Conservation (phyloP, 2,329 filamentous ascomycete genomes). For the Ascochyta pisi region DNA sequence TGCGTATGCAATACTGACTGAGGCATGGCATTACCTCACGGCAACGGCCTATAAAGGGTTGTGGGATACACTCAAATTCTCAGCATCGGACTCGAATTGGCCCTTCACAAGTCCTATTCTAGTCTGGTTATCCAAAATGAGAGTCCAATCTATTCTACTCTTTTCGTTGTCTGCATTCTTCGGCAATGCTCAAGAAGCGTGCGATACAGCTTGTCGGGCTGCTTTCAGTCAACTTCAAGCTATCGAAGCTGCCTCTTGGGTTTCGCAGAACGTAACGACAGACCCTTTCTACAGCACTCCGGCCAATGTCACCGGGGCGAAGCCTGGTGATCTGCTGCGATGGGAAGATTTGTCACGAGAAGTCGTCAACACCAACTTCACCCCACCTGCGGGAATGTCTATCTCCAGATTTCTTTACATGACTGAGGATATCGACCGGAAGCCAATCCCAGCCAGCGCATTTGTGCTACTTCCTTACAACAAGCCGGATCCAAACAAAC, state of each 20-base stretch:
- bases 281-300: slow-evolving; percentile 28
- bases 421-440: slow-evolving; percentile 30
- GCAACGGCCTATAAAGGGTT: not conserved
- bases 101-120: not conserved
- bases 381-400: slow-evolving; percentile 24
- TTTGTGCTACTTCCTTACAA: slow-evolving; percentile 30
- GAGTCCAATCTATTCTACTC: not conserved
- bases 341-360: slow-evolving; percentile 24
- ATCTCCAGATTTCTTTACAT: slow-evolving; percentile 31
- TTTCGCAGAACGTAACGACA: slow-evolving; percentile 13
- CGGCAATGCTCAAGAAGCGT: not conserved
- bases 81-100: not conserved
- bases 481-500: slow-evolving; percentile 19
- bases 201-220: slow-evolving; percentile 1
- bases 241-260: not conserved
- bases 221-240: not conserved
- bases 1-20: not conserved
- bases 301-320: slow-evolving; percentile 17
- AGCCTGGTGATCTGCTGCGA: slow-evolving; percentile 27
- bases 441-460: slow-evolving; percentile 28
- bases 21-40: not conserved
- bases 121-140: not conserved
- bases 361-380: slow-evolving; percentile 25
- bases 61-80: not conserved
- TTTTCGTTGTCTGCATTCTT: not conserved